Evolutionary conservation across 805 yeast species (phyloP), one percentile per base, ranked within the genome.

Genomic region (Zygosaccharomyces gambellarensis): DNA sequence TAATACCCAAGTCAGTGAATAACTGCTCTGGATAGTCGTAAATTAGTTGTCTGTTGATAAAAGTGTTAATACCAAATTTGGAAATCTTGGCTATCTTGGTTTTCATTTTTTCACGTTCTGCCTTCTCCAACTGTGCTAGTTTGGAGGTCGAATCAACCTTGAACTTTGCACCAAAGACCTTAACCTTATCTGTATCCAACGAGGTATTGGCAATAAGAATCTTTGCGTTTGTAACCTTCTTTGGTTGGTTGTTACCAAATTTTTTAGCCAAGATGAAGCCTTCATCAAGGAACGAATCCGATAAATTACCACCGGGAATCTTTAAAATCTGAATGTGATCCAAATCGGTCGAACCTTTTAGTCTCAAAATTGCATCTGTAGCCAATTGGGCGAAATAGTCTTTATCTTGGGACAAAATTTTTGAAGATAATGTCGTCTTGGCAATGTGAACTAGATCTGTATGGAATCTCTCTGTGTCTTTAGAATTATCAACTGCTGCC

Each of bases 11-110:
- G 59, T 92, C 99, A 5, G 95, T 79, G 63, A 94, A 87, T 58
- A 94, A 76, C 71, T 88, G 97, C 72, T 94, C 99, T 23, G 99
- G 99, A 79, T 92, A 94, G 73, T 94, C 97, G 71, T 94, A 94
- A 64, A 94, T 94, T 64, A 94, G 79, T 72, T 94, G 99, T 65
- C 99, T 83, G 74, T 94, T 94, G 59, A 94, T 90, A 68, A 94
- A 94, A 60, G 92, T 83, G 68, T 88, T 87, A 64, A 88, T 82
- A 48, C 87, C 87, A 67, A 88, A 95, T 57, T 83, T 83, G 65
- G 89, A 81, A 68, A 94, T 94, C 67, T 90, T 89, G 51, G 83
- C 90, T 56, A 94, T 89, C 70, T 94, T 94, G 48, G 68, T 73
- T 70, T 82, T 86, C 98, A 94, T 92, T 75, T 92, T 94, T 50